Conservation (phyloP, 2,329 filamentous ascomycete genomes). For the Sclerotinia trifoliorum region DNA sequence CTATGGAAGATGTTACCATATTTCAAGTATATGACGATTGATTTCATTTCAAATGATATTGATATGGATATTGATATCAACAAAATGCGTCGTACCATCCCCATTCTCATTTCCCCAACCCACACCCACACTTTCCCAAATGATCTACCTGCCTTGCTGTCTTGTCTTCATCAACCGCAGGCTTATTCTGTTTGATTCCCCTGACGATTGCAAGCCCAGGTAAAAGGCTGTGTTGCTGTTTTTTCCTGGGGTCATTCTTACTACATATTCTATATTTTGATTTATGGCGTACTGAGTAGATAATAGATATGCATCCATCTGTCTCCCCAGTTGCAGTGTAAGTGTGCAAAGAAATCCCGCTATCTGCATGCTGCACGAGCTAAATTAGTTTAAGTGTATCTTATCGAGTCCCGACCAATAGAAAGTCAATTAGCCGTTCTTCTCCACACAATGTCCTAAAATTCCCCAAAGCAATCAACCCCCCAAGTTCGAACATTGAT, state of each 20-base stretch:
- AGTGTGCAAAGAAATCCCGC: conserved; percentile 14
- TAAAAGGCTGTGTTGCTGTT: too few species aligned
- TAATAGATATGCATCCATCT: not conserved
- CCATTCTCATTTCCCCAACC: not conserved
- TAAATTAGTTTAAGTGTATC: conserved; percentile 18
- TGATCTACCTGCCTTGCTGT: not conserved
- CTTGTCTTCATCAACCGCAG: not conserved
- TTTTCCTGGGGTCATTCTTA: too few species aligned
- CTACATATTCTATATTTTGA: not conserved
- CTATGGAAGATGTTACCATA: too few species aligned
- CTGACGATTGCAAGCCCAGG: not conserved
- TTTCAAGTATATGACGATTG: too few species aligned
- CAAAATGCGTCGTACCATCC: not conserved
- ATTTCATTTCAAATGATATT: too few species aligned
- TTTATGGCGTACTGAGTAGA: not conserved
- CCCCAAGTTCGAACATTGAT: conserved; percentile 1
- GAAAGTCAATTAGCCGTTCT: not conserved
- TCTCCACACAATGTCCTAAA: conserved; percentile 4
- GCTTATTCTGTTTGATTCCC: not conserved
- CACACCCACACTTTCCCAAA: not conserved
- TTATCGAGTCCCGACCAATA: conserved; percentile 19
- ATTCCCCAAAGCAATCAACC: not conserved
- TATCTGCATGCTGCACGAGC: conserved; percentile 21
- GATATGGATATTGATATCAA: not conserved
- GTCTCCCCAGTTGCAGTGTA: not conserved